Conservation (phyloP, 2,329 filamentous ascomycete species). For the Herpomyces periplanetae region DNA sequence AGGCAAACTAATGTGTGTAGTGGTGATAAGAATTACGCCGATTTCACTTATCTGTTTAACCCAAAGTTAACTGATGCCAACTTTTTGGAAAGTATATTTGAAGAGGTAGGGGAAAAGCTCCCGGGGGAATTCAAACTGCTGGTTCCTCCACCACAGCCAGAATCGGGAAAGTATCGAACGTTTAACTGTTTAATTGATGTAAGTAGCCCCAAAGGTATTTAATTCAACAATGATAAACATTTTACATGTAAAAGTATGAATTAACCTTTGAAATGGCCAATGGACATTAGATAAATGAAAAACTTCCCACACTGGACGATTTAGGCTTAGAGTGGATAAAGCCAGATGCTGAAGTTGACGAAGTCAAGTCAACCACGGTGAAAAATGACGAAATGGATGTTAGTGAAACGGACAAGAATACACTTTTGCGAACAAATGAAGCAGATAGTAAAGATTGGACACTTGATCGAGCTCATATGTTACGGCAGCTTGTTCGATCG, state of each 20-base stretch:
- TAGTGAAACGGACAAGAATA: slow-evolving; percentile 6
- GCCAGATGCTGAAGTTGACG: slow-evolving; percentile 13
- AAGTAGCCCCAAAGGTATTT: slow-evolving; percentile 4
- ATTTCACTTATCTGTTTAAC: slow-evolving; percentile 7
- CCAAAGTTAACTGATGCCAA: too few species aligned
- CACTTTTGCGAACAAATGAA: slow-evolving; percentile 8
- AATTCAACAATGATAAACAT: slow-evolving; percentile 6
- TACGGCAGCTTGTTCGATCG: slow-evolving; percentile 43
- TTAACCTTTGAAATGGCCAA: slow-evolving; percentile 1
- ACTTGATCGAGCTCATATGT: slow-evolving; percentile 15
- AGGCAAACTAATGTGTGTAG: slow-evolving; percentile 3
- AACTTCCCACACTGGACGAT: slow-evolving; percentile 23
- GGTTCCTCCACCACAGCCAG: slow-evolving; percentile 37
- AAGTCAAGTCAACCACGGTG: slow-evolving; percentile 21
- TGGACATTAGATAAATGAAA: slow-evolving; percentile 12
- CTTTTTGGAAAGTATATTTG: too few species aligned
- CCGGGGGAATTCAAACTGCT: slow-evolving; percentile 34
- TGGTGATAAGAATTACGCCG: slow-evolving; percentile 7
- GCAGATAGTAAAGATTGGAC: slow-evolving; percentile 13
- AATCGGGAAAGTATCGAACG: slow-evolving; percentile 24
- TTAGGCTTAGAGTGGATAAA: neutral
- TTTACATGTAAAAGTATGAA: slow-evolving; percentile 7
- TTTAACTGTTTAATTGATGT: slow-evolving; percentile 28
- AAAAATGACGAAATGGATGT: too few species aligned
- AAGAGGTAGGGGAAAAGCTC: too few species aligned